Evolutionary conservation across 1,139 yeast genomes (phyloP), one percentile per base, ranked within the genome.

Genomic region (Dujonia santamariae): DNA sequence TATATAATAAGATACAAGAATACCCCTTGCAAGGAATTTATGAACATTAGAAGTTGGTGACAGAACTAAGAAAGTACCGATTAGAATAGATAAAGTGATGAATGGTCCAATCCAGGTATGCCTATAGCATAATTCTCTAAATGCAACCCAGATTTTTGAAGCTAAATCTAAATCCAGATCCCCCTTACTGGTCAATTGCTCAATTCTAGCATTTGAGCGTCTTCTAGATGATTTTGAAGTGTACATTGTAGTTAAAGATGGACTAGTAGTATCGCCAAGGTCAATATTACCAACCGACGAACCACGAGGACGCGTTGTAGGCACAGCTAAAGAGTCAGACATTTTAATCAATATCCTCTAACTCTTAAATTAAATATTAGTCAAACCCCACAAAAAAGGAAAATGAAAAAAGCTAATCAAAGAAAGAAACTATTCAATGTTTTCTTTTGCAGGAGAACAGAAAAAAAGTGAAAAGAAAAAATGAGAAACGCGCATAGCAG

Each of bases 21-120:
- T 70, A 58, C 86, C 81, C 53, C 71, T 71, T 49, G 77, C 77
- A 39, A 90, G 63, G 20, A 50, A 41, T 26, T 79, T 72, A 55
- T 86, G 87, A 26, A 64, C 59, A 0, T 85, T 67, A 38, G 63
- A 67, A 42, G 76, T 72, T 7, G 80, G 79, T 5, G 77, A 71
- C 9, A 72, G 60, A 22, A 74, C 50, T 34, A 68, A 61, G 47
- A 66, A 80, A 0, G 70, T 56, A 2, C 51, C 43, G 36, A 64
- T 61, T 3, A 73, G 56, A 1, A 54, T 35, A 0, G 56, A 27
- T 41, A 81, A 50, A 7, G 77, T 57, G 3, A 82, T 26, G 33
- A 81, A 56, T 1, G 96, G 95, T 13, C 75, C 63, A 28, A 86
- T 55, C 97, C 97, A 90, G 8, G 95, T 77, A 51, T 85, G 84